phyloP scores from a whole-genome alignment of 768 basidiomycete genomes.

The Leccinum uliginosum region DNA sequence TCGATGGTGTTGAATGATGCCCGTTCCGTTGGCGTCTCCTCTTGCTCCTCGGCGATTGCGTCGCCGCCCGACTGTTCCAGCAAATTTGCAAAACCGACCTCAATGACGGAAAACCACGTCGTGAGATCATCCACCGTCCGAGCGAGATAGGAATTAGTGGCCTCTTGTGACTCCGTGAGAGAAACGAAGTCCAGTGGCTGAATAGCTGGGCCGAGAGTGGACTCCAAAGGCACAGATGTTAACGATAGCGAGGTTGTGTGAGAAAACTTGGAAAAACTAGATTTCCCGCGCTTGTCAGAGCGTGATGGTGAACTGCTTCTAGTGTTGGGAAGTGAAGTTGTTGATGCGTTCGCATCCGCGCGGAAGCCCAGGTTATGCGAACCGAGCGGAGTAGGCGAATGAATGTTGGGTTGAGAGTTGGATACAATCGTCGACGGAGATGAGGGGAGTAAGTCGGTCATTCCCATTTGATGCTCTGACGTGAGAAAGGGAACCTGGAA shows the following conservation, averaged over 20 bases:
- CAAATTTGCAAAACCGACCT: conserved; percentile 64
- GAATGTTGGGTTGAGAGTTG: conserved; percentile 34
- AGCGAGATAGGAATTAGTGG: conserved; percentile 66
- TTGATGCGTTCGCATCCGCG: conserved; percentile 35
- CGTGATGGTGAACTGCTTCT: conserved; percentile 28
- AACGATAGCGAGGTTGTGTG: conserved; percentile 32
- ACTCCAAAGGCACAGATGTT: conserved; percentile 29
- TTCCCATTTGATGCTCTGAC: conserved; percentile 66
- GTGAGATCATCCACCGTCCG: conserved; percentile 70
- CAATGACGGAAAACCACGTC: conserved; percentile 72
- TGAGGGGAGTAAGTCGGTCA: conserved; percentile 67
- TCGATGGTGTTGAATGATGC: conserved; percentile 8
- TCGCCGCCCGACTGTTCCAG: conserved; percentile 50
- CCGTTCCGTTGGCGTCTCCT: conserved; percentile 33
- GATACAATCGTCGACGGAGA: conserved; percentile 53
- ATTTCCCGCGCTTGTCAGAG: conserved; percentile 18
- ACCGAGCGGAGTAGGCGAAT: conserved; percentile 38
- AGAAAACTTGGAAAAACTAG: conserved; percentile 23
- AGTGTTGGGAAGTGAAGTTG: conserved; percentile 39
- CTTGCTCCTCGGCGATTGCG: conserved; percentile 64
- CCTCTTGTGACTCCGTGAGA: conserved; percentile 49
- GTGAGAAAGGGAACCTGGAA: conserved; percentile 60
- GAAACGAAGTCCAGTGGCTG: conserved; percentile 67
- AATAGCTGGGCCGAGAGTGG: conserved; percentile 42
- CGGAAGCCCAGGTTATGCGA: conserved; percentile 20